Evolutionary conservation across 148 eudicot species (phyloP).

Genomic region (Rhododendron henanense): DNA sequence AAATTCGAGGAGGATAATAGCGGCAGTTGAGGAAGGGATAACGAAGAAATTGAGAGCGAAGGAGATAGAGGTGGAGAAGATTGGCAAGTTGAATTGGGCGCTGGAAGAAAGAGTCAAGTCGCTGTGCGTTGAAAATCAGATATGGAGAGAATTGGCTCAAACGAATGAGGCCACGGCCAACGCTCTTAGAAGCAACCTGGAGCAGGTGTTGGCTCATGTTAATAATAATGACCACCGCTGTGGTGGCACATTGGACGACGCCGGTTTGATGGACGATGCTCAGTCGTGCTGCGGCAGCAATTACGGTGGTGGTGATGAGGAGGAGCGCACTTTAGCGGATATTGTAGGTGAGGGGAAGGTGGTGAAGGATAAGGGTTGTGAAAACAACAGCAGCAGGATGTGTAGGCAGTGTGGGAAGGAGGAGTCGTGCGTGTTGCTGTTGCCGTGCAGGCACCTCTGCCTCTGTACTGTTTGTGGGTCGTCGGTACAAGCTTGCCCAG

Average conservation of each 20-base stretch:
- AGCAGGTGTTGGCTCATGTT: constrained; percentile 48
- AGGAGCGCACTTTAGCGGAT: background rate
- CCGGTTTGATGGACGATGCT: constrained; percentile 42
- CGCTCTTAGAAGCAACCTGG: constrained; percentile 52
- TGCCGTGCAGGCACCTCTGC: constrained; percentile 89
- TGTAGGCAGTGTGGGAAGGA: constrained; percentile 62
- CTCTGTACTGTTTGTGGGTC: constrained; percentile 72
- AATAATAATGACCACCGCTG: background rate
- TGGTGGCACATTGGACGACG: constrained; percentile 3
- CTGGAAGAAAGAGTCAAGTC: constrained; percentile 60
- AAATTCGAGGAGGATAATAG: constrained; percentile 36
- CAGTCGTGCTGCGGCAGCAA: constrained; percentile 81
- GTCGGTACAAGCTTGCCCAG: constrained; percentile 55
- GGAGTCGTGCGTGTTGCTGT: constrained; percentile 64
- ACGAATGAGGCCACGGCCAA: constrained; percentile 80
- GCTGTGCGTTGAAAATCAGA: constrained; percentile 58
- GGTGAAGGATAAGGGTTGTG: background rate
- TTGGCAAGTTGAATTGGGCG: constrained; percentile 50
- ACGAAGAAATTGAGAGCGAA: constrained; percentile 44
- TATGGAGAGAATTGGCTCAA: constrained; percentile 82
- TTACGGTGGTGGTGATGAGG: background rate
- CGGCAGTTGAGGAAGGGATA: constrained; percentile 42
- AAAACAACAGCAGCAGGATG: constrained; percentile 18
- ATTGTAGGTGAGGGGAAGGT: background rate
- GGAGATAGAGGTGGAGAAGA: constrained; percentile 51